Percentiles rank a stretch among this genome's conserved stretches.
Evolutionary conservation across 495 filamentous ascomycete genomes (phyloP).

Genomic region (Penicillium paxilli): DNA sequence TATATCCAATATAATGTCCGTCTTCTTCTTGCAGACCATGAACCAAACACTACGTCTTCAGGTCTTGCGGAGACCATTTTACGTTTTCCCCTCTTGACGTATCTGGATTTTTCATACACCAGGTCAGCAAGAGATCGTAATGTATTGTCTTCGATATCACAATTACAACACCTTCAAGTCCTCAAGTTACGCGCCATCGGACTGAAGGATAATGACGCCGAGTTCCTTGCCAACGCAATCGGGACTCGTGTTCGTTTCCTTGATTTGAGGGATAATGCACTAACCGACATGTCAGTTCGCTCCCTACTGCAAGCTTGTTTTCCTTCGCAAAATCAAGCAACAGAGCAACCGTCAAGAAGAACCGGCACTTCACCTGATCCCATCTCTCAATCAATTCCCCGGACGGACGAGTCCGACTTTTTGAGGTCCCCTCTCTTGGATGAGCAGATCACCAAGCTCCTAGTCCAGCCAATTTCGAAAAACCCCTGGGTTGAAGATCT

Average conservation of each 20-base stretch:
- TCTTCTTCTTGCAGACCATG: constrained; percentile 57
- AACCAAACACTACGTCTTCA: constrained; percentile 56
- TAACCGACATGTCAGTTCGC: constrained; percentile 57
- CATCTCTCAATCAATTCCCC: constrained; percentile 9
- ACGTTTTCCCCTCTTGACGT: constrained; percentile 55
- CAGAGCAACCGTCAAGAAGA: not conserved
- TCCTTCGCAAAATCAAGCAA: constrained; percentile 13
- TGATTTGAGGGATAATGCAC: constrained; percentile 58
- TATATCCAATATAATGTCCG: constrained; percentile 42
- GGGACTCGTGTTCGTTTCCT: constrained; percentile 53
- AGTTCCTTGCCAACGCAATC: constrained; percentile 54
- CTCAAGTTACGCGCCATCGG: constrained; percentile 59
- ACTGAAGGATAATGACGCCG: constrained; percentile 55
- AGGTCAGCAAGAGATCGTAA: constrained; percentile 51
- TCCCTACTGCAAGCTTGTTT: constrained; percentile 55
- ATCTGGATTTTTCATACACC: constrained; percentile 63
- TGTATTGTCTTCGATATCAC: constrained; percentile 46
- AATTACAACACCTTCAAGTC: constrained; percentile 53
- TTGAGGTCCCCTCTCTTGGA: constrained; percentile 47
- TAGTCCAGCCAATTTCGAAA: constrained; percentile 50
- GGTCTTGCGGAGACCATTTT: constrained; percentile 53
- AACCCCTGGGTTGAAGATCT: constrained; percentile 55
- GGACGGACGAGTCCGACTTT: constrained; percentile 18
- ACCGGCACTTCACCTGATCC: constrained; percentile 13
- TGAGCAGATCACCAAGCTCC: constrained; percentile 44